These are phyloP conservation scores for Collybia sordida DNA, from an alignment of 768 basidiomycete genomes.

Conservation along the genomic window DNA sequence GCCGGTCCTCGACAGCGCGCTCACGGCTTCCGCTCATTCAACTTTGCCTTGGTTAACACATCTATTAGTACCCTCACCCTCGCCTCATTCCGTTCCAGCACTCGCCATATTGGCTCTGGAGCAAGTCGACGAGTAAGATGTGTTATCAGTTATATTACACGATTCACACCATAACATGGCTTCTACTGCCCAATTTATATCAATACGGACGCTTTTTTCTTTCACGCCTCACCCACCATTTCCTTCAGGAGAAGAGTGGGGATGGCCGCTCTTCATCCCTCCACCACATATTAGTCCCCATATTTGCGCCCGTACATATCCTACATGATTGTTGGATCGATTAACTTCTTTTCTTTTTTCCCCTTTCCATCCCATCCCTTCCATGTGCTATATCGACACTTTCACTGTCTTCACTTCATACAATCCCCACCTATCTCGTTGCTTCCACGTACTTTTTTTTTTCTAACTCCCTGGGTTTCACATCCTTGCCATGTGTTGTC, in stretches of 20 bases:
- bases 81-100: neutral
- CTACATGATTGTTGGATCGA: slow-evolving; percentile 14
- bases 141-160: slow-evolving; percentile 24
- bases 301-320: slow-evolving; percentile 31
- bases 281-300: slow-evolving; percentile 17
- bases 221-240: slow-evolving; percentile 39
- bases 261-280: slow-evolving; percentile 19
- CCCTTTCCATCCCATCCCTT: slow-evolving; percentile 9
- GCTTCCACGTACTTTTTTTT: slow-evolving; percentile 12
- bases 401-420: slow-evolving; percentile 6
- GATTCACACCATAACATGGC: slow-evolving; percentile 23
- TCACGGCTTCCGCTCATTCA: slow-evolving; percentile 28
- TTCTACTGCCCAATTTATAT: slow-evolving; percentile 31
- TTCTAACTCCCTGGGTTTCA: slow-evolving; percentile 1
- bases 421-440: slow-evolving; percentile 14
- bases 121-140: slow-evolving; percentile 12
- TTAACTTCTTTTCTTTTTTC: slow-evolving; percentile 22
- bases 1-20: slow-evolving; percentile 25
- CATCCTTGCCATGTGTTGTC: slow-evolving; percentile 51
- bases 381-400: slow-evolving; percentile 4
- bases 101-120: neutral
- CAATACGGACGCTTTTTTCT: slow-evolving; percentile 78
- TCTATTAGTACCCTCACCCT: neutral
- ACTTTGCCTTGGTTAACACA: slow-evolving; percentile 12
- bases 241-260: slow-evolving; percentile 9